These are phyloP conservation scores for Chaetomiaceae sp. DNA, from an alignment of 2,329 filamentous ascomycete genomes.

Conservation along the genomic window DNA sequence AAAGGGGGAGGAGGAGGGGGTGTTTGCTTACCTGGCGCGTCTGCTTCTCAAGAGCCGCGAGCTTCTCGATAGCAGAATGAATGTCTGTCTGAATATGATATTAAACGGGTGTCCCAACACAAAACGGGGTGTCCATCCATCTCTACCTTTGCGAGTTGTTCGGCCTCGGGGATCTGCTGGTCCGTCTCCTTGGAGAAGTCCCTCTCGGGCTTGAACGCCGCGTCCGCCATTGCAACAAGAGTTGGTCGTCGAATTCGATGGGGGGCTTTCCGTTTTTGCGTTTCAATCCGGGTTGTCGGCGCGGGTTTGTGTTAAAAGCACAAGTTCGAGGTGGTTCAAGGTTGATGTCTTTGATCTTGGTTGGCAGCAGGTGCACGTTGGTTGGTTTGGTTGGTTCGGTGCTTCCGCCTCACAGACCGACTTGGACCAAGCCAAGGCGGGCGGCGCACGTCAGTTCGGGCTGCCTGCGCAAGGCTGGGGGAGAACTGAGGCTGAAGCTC, in stretches of 20 bases:
- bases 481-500: conserved; percentile 9
- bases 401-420: not conserved
- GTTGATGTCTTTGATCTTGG: not conserved
- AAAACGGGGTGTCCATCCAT: not conserved
- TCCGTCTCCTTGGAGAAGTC: conserved; percentile 97
- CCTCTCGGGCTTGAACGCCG: conserved; percentile 88
- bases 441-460: conserved; percentile 25
- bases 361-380: not conserved
- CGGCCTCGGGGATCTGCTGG: conserved; percentile 81
- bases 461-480: conserved; percentile 13
- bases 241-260: not conserved
- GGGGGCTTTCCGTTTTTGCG: not conserved
- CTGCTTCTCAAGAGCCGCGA: conserved; percentile 89
- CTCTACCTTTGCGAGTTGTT: conserved; percentile 83
- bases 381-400: not conserved
- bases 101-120: not conserved
- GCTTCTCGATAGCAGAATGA: conserved; percentile 87
- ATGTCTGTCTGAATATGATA: conserved; percentile 61
- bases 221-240: conserved; percentile 67
- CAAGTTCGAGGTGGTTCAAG: not conserved
- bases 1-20: conserved; percentile 8
- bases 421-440: conserved; percentile 7
- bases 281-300: not conserved
- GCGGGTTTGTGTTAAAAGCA: not conserved
- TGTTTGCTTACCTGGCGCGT: conserved; percentile 71